Percentiles rank a stretch among this genome's conserved stretches.
phyloP scores from a whole-genome alignment of 2,329 filamentous ascomycete species.

The Exophiala xenobiotica region DNA sequence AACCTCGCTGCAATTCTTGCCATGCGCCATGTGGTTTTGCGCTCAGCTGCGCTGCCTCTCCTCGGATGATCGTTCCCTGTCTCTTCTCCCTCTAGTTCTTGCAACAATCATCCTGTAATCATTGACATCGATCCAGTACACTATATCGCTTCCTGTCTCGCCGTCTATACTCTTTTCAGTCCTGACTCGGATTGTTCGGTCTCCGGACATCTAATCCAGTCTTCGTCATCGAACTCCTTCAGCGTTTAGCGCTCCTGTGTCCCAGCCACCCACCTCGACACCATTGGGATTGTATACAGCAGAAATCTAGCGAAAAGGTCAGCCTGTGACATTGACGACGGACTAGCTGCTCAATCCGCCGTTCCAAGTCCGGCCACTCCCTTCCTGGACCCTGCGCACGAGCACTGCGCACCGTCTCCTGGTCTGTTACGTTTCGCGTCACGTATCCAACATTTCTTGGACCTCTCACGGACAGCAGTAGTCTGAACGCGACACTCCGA shows the following conservation, averaged over 20 bases:
- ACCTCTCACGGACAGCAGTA: constrained; percentile 7
- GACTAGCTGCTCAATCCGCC: not conserved
- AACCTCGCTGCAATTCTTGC: not conserved
- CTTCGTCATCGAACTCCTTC: not conserved
- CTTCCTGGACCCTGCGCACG: constrained; percentile 2
- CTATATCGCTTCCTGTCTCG: too few species aligned
- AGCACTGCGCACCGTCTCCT: constrained; percentile 1
- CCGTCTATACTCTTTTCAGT: too few species aligned
- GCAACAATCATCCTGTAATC: too few species aligned
- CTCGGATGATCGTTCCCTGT: not conserved
- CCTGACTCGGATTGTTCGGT: too few species aligned
- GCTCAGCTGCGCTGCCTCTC: not conserved
- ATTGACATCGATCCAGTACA: too few species aligned
- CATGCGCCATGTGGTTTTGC: not conserved
- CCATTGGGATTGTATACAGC: too few species aligned
- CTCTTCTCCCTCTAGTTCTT: too few species aligned
- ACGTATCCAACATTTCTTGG: constrained; percentile 8
- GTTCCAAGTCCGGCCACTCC: not conserved
- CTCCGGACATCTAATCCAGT: not conserved
- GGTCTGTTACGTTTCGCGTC: constrained; percentile 18
- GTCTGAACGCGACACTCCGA: not conserved
- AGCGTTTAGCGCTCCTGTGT: not conserved
- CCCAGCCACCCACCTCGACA: not conserved
- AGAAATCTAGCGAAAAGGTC: too few species aligned
- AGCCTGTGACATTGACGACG: not conserved